A percentile compares a stretch with the other conserved stretches of the same genome.
Evolutionary conservation across 768 basidiomycete genomes (phyloP).

Genomic region (Auriscalpium microsporum): DNA sequence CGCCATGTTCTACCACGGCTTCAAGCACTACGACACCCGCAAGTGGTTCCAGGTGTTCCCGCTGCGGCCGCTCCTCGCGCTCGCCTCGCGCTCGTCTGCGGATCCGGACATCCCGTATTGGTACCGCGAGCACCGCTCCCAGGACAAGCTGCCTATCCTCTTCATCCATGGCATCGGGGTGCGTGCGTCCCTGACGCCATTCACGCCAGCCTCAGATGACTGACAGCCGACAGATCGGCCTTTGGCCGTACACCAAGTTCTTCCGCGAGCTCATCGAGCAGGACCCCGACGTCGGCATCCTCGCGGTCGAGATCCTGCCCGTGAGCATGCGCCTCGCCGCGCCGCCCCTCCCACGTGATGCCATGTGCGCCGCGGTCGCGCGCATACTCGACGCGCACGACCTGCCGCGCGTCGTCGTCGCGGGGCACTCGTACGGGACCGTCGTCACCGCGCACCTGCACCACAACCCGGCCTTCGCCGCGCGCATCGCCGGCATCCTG

Average conservation of each 20-base stretch:
- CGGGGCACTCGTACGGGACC: slow-evolving; percentile 58
- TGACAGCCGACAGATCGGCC: slow-evolving; percentile 42
- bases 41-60: slow-evolving; percentile 40
- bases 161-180: slow-evolving; percentile 68
- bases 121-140: slow-evolving; percentile 42
- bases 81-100: slow-evolving; percentile 35
- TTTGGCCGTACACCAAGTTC: slow-evolving; percentile 49
- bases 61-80: slow-evolving; percentile 34
- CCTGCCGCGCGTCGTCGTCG: slow-evolving; percentile 34
- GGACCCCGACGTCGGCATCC: slow-evolving; percentile 46
- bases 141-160: slow-evolving; percentile 42
- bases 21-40: slow-evolving; percentile 40
- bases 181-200: slow-evolving; percentile 11
- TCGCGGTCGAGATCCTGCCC: slow-evolving; percentile 52
- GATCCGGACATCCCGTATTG: slow-evolving; percentile 33
- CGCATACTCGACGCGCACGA: slow-evolving; percentile 36
- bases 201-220: background rate
- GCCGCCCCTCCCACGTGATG: slow-evolving; percentile 35
- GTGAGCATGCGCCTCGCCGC: slow-evolving; percentile 53
- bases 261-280: slow-evolving; percentile 34
- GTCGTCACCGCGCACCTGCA: slow-evolving; percentile 47
- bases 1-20: slow-evolving; percentile 35
- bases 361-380: slow-evolving; percentile 35
- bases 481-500: slow-evolving; percentile 35
- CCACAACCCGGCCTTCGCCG: slow-evolving; percentile 18